Base-by-base conservation (phyloP, 176 grass and related monocot genomes). In the Eleusine coracana region DNA sequence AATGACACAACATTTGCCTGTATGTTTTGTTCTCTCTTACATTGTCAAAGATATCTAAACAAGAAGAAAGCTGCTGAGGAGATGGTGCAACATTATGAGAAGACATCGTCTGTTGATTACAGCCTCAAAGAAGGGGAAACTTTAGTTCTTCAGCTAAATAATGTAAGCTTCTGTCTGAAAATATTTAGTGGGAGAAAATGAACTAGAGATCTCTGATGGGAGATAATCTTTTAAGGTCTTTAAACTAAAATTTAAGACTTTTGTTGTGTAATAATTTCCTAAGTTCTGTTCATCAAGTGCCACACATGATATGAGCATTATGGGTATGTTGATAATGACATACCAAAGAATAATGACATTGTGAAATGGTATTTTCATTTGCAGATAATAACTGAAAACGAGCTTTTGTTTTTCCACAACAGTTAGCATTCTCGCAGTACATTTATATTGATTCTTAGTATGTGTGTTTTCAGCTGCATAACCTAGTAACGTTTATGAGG, bases 121-220 rank as follows among this genome's bases (percentile, higher is more conserved):
- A 99, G 96, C 78, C 91, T 99, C 69, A 99, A 99, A 88, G 93
- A 99, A 89, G 96, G 96, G 39, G 96, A 99, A 92, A 99, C 96
- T 66, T 89, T 99, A 86, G 93, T 96, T 85, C 91, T 99, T 63
- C 93, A 99, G 41, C 80, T 99, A 4, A 99, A 96, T 89, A 99
- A 92, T 87, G 93, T 99, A 90, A 93, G 90, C 41, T 81, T 79
- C 16, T 23, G 21, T 70, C 49, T 5, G 27, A 58, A 49, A 52
- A 48, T 17, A 56, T 73, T 61, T 71, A 14, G 62, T 82, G 27
- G 70, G 50, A 51, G 0, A 16, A 81, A 82, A 78, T 72, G 23
- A 67, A 74, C 21, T 49, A 58, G n/a, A 79, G 20, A 66, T 6
- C 36, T 70, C 62, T 45, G 27, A 83, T 63, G 27, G 36, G 17